A percentile compares a stretch with the other conserved stretches of the same genome.
phyloP scores from a whole-genome alignment of 495 filamentous ascomycete species.

The Collariella sp. region DNA sequence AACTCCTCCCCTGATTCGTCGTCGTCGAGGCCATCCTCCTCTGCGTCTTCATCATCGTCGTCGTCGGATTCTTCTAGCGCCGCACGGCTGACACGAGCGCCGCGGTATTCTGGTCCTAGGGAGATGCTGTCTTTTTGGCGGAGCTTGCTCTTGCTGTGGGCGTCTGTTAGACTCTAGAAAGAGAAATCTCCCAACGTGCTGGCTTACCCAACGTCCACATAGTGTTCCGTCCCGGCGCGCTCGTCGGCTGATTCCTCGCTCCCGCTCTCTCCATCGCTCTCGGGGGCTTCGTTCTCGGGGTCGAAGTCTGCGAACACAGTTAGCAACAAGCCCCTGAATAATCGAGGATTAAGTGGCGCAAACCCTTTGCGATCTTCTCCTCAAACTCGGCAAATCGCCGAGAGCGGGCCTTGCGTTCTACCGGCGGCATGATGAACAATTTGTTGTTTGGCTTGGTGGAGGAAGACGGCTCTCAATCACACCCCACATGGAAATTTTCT shows the following conservation, averaged over 20 bases:
- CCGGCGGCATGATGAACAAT: slow-evolving; percentile 26
- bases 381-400: slow-evolving; percentile 34
- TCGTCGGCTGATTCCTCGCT: slow-evolving; percentile 48
- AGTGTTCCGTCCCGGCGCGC: slow-evolving; percentile 66
- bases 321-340: background rate
- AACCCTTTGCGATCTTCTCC: slow-evolving; percentile 37
- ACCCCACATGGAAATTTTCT: slow-evolving; percentile 24
- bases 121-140: slow-evolving; percentile 57
- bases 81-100: slow-evolving; percentile 66
- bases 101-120: slow-evolving; percentile 76
- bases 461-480: slow-evolving; percentile 1
- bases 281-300: slow-evolving; percentile 63
- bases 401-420: slow-evolving; percentile 24
- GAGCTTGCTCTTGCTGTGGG: slow-evolving; percentile 68
- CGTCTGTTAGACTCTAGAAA: slow-evolving; percentile 3
- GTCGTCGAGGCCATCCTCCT: slow-evolving; percentile 30
- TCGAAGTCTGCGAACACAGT: slow-evolving; percentile 62
- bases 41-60: slow-evolving; percentile 31
- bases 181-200: too few relatives aligned
- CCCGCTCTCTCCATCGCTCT: slow-evolving; percentile 42
- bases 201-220: slow-evolving; percentile 65
- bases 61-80: slow-evolving; percentile 46
- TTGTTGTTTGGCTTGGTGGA: background rate
- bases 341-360: background rate
- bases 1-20: slow-evolving; percentile 34